Conservation (phyloP, 176 grass and related monocot genomes). For the Oryza glaberrima region DNA sequence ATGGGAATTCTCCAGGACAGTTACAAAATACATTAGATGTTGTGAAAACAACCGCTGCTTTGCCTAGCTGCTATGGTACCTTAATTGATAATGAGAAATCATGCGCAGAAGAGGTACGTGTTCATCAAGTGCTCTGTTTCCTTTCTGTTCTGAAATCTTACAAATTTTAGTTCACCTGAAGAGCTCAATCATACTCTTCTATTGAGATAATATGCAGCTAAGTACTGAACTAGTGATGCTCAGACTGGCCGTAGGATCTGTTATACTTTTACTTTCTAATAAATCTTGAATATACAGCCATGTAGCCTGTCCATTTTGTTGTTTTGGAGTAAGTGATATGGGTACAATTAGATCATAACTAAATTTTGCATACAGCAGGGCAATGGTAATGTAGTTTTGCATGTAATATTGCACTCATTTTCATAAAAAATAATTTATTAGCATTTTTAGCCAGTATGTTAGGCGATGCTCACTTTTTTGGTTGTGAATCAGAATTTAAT, state of each 20-base stretch:
- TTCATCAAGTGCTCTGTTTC: conserved; percentile 29
- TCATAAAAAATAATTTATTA: conserved; percentile 25
- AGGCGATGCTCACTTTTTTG: not conserved
- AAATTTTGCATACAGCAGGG: not conserved
- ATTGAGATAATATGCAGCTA: conserved; percentile 25
- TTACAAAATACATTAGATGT: conserved; percentile 41
- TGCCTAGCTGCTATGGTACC: conserved; percentile 35
- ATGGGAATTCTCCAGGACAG: conserved; percentile 27
- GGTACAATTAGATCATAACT: not conserved
- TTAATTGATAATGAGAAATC: conserved; percentile 34
- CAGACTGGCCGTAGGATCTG: conserved; percentile 13
- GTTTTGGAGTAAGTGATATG: not conserved
- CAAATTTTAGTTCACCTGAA: conserved; percentile 14
- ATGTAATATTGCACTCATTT: conserved; percentile 19
- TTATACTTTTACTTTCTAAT: not conserved
- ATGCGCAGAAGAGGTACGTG: conserved; percentile 42
- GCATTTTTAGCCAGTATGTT: conserved; percentile 25
- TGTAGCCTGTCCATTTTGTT: not conserved
- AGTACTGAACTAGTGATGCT: conserved; percentile 21
- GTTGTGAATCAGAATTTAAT: not conserved
- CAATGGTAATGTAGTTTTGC: conserved; percentile 6
- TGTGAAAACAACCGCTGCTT: conserved; percentile 15
- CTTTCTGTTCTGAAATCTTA: conserved; percentile 32
- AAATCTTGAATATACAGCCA: conserved; percentile 10
- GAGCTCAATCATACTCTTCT: not conserved